Conservation (phyloP, 2,329 filamentous ascomycete species). For the Colletotrichum tropicicola region DNA sequence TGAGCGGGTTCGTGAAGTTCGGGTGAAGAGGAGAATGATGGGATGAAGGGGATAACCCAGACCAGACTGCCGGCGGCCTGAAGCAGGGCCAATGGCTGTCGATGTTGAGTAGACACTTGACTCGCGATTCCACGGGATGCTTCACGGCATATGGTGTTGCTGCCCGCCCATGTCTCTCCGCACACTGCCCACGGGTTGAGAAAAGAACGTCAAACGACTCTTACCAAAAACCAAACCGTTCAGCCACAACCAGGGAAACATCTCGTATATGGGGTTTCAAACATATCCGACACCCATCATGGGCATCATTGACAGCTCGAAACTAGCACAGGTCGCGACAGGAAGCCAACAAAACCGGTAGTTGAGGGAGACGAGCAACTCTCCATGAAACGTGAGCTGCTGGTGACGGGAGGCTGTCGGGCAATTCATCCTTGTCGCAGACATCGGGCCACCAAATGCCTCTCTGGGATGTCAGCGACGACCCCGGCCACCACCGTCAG, state of each 20-base stretch:
- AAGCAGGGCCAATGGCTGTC: background rate
- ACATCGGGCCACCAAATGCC: background rate
- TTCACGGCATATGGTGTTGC: background rate
- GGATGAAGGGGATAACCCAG: constrained; percentile 1
- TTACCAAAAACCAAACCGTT: no score
- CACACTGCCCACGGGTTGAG: no score
- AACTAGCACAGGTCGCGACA: background rate
- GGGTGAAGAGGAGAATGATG: background rate
- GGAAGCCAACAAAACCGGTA: background rate
- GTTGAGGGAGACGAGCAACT: background rate
- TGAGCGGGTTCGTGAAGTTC: background rate
- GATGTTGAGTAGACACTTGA: background rate
- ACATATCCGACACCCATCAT: background rate
- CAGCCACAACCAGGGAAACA: background rate
- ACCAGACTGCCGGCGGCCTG: background rate
- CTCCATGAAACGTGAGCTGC: background rate
- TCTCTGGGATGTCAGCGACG: background rate
- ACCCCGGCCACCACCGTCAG: constrained; percentile 21
- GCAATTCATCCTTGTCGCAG: constrained; percentile 4
- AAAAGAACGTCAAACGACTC: no score
- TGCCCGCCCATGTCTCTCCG: background rate
- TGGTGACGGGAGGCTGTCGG: background rate
- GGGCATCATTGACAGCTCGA: background rate
- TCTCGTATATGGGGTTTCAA: constrained; percentile 1
- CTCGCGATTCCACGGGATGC: no score